Base-by-base conservation (phyloP, 1,139 yeast genomes). In the Saccharomyces hybrid region DNA sequence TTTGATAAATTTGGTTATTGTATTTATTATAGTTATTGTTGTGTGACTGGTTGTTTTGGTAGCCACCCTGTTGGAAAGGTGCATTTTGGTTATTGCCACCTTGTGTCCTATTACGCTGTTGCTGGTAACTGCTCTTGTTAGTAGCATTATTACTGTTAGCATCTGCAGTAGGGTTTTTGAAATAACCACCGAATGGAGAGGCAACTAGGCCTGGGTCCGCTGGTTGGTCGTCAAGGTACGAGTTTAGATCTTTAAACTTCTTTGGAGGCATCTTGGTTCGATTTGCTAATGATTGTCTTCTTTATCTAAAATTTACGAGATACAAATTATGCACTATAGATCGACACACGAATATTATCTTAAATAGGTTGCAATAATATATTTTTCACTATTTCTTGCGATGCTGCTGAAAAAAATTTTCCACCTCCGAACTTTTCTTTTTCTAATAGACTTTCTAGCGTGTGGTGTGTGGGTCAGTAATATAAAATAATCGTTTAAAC, bases 181-280 rank as follows among this genome's bases (percentile, higher is more conserved):
- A 69, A 51, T 63, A 65, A 12, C 71, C 71, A 52, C 71, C 72
- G 50, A 57, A 68, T 47, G 71, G 71, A 9, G 71, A 67, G 31
- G 66, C 57, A 47, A 65, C 68, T 51, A 57, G 52, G 54, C 58
- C 64, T 51, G 68, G 65, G 51, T 66, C 69, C 50, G 61, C 61
- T 32, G 68, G 65, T 50, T 67, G 68, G 11, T 64, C 66, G 50
- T 60, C 68, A 53, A 68, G 53, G 51, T 64, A 67, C 47, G 61
- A 64, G 53, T 65, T 65, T 52, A 69, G 57, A 51, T 61, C 59
- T 53, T 62, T 64, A 50, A 66, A 65, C 57, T 69, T 68, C 63
- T 69, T 69, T 54, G 72, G 71, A 56, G 72, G 71, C 71, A 68
- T 68, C 14, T 46, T 48, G 44, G 6, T 44, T 26, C 19, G 28